Evolutionary conservation across 2,329 filamentous ascomycete genomes (phyloP).

Genomic region (Fusarium caatingaense): DNA sequence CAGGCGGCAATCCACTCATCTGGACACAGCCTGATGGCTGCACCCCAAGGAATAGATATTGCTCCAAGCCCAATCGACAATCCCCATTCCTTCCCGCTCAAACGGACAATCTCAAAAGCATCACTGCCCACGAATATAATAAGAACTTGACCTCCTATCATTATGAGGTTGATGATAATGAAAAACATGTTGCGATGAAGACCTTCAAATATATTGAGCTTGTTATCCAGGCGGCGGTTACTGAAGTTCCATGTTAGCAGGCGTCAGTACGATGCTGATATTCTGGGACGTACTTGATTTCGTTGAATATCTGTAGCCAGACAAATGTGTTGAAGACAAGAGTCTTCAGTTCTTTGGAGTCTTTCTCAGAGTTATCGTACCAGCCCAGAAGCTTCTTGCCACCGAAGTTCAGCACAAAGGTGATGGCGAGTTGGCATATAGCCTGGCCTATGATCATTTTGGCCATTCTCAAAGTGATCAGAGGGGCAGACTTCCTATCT

Average conservation of each 20-base stretch:
- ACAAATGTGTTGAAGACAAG: constrained; percentile 78
- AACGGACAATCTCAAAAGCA: constrained; percentile 73
- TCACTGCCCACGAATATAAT: constrained; percentile 84
- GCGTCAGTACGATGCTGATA: constrained; percentile 66
- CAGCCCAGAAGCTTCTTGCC: constrained; percentile 64
- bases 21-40: constrained; percentile 78
- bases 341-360: constrained; percentile 60
- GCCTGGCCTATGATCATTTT: constrained; percentile 74
- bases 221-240: constrained; percentile 80
- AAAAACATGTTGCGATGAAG: constrained; percentile 85
- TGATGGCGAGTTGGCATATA: constrained; percentile 69
- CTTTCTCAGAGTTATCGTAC: constrained; percentile 48
- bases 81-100: constrained; percentile 83
- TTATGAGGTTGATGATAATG: constrained; percentile 80
- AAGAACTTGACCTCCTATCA: constrained; percentile 85
- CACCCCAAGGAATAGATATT: constrained; percentile 79
- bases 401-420: constrained; percentile 70
- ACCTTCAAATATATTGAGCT: constrained; percentile 88
- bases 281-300: constrained; percentile 62
- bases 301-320: constrained; percentile 79
- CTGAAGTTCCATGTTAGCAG: constrained; percentile 70
- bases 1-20: constrained; percentile 62
- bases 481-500: constrained; percentile 72
- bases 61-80: constrained; percentile 81
- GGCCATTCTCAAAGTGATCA: constrained; percentile 77